A percentile compares a stretch with the other conserved stretches of the same genome.
These are phyloP conservation scores for Helianthus annuus DNA, from an alignment of 129 eudicot genomes.

Conservation along the genomic window HanXRQr2.0-SUNRISE NC_035443.2:169178401-169178900, in stretches of 20 bases:
- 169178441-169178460: background rate
- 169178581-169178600: background rate
- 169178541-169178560: conserved; percentile 78
- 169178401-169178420: background rate
- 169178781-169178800: background rate
- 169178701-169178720: conserved; percentile 83
- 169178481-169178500: conserved; percentile 89
- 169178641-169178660: conserved; percentile 59
- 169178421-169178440: background rate
- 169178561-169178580: conserved; percentile 7
- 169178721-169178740: conserved; percentile 72
- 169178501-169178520: conserved; percentile 96
- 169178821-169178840: too few species aligned
- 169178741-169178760: conserved; percentile 1
- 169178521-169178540: conserved; percentile 83
- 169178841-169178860: too few species aligned
- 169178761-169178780: background rate
- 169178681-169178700: conserved; percentile 76
- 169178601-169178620: background rate
- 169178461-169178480: background rate
- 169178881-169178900: too few species aligned
- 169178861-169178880: too few species aligned
- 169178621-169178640: background rate
- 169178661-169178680: conserved; percentile 80
- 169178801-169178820: too few species aligned